Conservation (phyloP, 1,284 basidiomycete genomes). For the Caloboletus firmus region DNA sequence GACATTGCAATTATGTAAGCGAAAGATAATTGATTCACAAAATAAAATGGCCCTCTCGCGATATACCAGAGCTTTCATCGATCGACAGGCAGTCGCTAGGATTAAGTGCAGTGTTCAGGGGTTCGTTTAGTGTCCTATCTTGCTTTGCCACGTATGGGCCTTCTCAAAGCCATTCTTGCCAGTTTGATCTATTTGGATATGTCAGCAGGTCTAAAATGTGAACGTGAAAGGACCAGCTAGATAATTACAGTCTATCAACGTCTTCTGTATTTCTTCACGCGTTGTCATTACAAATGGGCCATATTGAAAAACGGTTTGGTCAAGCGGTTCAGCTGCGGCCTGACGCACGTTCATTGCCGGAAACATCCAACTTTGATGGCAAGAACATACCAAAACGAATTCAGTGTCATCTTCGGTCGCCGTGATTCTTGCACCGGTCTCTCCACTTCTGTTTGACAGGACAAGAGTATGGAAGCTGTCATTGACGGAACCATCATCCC, state of each 20-base stretch:
- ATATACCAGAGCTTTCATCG: neutral
- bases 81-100: neutral
- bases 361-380: neutral
- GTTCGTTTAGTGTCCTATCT: constrained; percentile 55
- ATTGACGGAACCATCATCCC: constrained; percentile 49
- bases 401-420: constrained; percentile 63
- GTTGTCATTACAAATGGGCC: constrained; percentile 88
- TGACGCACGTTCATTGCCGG: constrained; percentile 32
- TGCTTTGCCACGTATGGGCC: constrained; percentile 83
- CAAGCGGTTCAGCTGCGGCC: constrained; percentile 86
- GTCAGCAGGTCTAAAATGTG: neutral
- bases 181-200: constrained; percentile 53
- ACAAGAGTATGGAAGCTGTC: constrained; percentile 78
- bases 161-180: constrained; percentile 90
- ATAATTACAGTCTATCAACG: constrained; percentile 75
- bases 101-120: neutral
- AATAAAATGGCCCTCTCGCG: neutral
- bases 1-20: neutral
- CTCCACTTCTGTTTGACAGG: constrained; percentile 53
- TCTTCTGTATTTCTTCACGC: constrained; percentile 77
- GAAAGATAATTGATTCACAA: too few relatives aligned
- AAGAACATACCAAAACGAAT: constrained; percentile 59
- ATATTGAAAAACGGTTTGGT: constrained; percentile 86
- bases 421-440: constrained; percentile 64
- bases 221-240: neutral